Evolutionary conservation across 768 basidiomycete species (phyloP).

Genomic region (Neoboletus magnificus): DNA sequence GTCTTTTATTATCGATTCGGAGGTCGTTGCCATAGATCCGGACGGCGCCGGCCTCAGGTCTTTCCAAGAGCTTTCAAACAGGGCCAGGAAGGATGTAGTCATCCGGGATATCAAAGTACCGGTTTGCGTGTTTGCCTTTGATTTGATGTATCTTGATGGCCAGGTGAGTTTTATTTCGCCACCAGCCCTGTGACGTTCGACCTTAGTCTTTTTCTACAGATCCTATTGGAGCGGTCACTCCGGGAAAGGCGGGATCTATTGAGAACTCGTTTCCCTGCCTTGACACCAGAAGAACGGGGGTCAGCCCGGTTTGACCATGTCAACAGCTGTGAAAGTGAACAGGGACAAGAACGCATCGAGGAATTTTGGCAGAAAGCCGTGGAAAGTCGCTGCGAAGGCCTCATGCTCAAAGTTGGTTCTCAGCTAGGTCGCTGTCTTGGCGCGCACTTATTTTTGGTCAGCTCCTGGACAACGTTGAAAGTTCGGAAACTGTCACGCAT

Average conservation of each 20-base stretch:
- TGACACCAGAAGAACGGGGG: conserved; percentile 40
- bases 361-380: conserved; percentile 76
- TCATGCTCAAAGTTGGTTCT: conserved; percentile 79
- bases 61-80: conserved; percentile 84
- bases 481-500: conserved; percentile 32
- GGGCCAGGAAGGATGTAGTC: conserved; percentile 80
- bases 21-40: conserved; percentile 81
- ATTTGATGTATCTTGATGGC: conserved; percentile 83
- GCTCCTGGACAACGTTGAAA: conserved; percentile 61
- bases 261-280: conserved; percentile 56
- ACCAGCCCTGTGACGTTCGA: not conserved
- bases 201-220: conserved; percentile 37
- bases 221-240: conserved; percentile 65
- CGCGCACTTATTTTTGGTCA: conserved; percentile 26
- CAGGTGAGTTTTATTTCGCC: conserved; percentile 46
- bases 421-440: not conserved
- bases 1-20: conserved; percentile 82
- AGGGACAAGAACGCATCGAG: conserved; percentile 60
- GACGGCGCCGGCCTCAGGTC: conserved; percentile 59
- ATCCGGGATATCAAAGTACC: conserved; percentile 70
- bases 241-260: conserved; percentile 67
- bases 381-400: conserved; percentile 80
- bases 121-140: conserved; percentile 86
- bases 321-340: conserved; percentile 62
- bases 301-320: conserved; percentile 72